Evolutionary conservation across 139 green algal genomes (phyloP).

Genomic region (Diplosphaera chodatii): DNA sequence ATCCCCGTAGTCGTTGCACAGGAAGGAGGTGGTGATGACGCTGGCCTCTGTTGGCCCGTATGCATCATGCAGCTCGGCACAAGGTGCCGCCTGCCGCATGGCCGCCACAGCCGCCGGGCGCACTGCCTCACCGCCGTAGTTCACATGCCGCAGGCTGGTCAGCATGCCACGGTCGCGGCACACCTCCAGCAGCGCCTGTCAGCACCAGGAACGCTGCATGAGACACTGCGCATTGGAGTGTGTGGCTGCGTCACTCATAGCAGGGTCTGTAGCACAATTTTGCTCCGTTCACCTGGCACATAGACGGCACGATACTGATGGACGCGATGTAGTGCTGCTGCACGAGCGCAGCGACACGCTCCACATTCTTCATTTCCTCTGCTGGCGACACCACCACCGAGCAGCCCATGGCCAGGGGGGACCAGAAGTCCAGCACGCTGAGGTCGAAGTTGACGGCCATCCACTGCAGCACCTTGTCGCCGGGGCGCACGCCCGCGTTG

Average conservation of each 20-base stretch:
- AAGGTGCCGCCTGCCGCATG: neutral
- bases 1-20: neutral
- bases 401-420: neutral
- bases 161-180: neutral
- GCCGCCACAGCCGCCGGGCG: neutral
- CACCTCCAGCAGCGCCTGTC: neutral
- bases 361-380: neutral
- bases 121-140: neutral
- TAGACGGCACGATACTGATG: neutral
- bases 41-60: slow-evolving; percentile 13
- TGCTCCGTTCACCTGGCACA: neutral
- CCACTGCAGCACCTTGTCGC: neutral
- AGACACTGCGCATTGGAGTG: no score
- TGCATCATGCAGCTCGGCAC: neutral
- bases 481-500: neutral
- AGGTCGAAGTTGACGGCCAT: neutral
- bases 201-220: no score
- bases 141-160: neutral
- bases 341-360: neutral
- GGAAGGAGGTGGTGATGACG: slow-evolving; percentile 2
- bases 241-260: no score
- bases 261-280: no score
- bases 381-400: neutral
- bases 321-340: neutral
- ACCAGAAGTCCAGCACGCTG: neutral